These are phyloP conservation scores for Yamadazyma diospyri DNA, from an alignment of 1,139 yeast species.

Conservation along the genomic window DNA sequence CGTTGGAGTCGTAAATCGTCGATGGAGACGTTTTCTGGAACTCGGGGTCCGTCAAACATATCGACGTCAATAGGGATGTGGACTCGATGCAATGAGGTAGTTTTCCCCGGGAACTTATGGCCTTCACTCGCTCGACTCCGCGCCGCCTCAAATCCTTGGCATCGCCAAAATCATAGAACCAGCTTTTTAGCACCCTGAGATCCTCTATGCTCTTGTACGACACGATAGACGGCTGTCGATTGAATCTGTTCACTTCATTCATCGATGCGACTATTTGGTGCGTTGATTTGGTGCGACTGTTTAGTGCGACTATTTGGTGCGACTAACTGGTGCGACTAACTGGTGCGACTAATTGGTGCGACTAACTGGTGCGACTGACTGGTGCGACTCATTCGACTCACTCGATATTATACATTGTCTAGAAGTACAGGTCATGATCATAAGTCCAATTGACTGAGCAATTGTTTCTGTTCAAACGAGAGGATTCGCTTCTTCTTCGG, in stretches of 20 bases:
- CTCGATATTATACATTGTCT: too few relatives aligned
- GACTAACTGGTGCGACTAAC: too few relatives aligned
- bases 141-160: constrained; percentile 22
- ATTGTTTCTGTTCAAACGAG: constrained; percentile 21
- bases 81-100: constrained; percentile 49
- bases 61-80: constrained; percentile 60
- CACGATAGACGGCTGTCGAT: constrained; percentile 44
- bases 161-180: constrained; percentile 49
- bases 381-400: too few relatives aligned
- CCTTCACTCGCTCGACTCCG: constrained; percentile 47
- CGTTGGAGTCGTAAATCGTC: constrained; percentile 20
- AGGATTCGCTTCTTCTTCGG: constrained; percentile 12
- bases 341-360: too few relatives aligned
- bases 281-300: too few relatives aligned
- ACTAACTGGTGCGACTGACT: too few relatives aligned
- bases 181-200: constrained; percentile 47
- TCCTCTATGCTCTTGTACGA: constrained; percentile 57
- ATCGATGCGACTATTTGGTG: too few relatives aligned
- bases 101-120: constrained; percentile 35
- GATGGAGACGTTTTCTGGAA: constrained; percentile 2
- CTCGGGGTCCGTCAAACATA: constrained; percentile 45
- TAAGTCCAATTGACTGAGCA: constrained; percentile 16
- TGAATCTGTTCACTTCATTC: constrained; percentile 2
- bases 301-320: too few relatives aligned
- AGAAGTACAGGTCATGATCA: too few relatives aligned